A percentile compares a stretch with the other conserved stretches of the same genome.
These are phyloP conservation scores for Arxiozyma slooffiae DNA, from an alignment of 1,139 yeast species.

Conservation along the genomic window DNA sequence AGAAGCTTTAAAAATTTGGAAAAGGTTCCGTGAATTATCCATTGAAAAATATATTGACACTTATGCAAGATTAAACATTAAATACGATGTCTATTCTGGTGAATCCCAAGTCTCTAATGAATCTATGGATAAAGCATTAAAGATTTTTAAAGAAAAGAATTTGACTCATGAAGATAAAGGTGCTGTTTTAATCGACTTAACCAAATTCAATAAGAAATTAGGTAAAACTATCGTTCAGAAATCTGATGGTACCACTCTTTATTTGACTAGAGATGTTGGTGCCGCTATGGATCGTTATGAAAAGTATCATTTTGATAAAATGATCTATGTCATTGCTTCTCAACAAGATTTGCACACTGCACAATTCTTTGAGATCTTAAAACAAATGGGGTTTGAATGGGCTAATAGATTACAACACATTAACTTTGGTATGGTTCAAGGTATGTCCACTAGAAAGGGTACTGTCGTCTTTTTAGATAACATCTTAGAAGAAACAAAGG, in stretches of 20 bases:
- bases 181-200: slow-evolving; percentile 79
- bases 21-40: slow-evolving; percentile 78
- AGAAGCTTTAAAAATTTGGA: slow-evolving; percentile 71
- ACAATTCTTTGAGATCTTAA: slow-evolving; percentile 89
- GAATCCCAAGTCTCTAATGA: slow-evolving; percentile 87
- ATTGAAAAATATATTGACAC: slow-evolving; percentile 80
- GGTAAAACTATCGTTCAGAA: slow-evolving; percentile 93
- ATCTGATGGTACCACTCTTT: slow-evolving; percentile 91
- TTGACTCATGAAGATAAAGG: slow-evolving; percentile 84
- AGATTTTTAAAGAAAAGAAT: slow-evolving; percentile 54
- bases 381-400: slow-evolving; percentile 89
- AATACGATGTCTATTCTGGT: slow-evolving; percentile 83
- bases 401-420: slow-evolving; percentile 70
- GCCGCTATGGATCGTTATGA: slow-evolving; percentile 90
- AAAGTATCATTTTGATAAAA: slow-evolving; percentile 79
- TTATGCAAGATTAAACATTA: slow-evolving; percentile 83
- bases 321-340: slow-evolving; percentile 89
- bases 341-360: slow-evolving; percentile 94
- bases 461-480: slow-evolving; percentile 94
- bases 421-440: slow-evolving; percentile 95
- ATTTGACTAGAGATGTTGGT: slow-evolving; percentile 94
- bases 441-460: slow-evolving; percentile 98
- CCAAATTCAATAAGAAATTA: slow-evolving; percentile 78
- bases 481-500: slow-evolving; percentile 88
- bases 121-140: slow-evolving; percentile 57